These are phyloP conservation scores for Crithidia expoeki DNA, from an alignment of 208 protist species.

Conservation along the genomic window DNA sequence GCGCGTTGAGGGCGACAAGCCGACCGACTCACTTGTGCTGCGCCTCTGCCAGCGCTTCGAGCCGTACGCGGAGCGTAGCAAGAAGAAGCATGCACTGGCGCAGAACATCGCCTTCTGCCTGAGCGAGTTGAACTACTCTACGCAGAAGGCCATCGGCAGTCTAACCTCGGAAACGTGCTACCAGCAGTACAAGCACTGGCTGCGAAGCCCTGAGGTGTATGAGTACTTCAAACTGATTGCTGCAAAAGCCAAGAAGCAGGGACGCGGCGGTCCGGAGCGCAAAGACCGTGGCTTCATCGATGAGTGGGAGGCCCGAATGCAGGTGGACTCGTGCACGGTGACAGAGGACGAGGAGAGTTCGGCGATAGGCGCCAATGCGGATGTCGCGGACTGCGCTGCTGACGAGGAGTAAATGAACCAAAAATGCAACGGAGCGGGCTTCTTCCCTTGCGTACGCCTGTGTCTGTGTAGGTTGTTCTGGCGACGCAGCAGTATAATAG, in stretches of 20 bases:
- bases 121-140: constrained; percentile 80
- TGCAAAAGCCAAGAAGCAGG: constrained; percentile 70
- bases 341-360: constrained; percentile 17
- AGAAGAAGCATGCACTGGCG: constrained; percentile 68
- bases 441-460: not conserved
- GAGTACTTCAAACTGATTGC: constrained; percentile 85
- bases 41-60: constrained; percentile 87
- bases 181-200: constrained; percentile 89
- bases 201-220: constrained; percentile 73
- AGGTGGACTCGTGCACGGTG: constrained; percentile 40
- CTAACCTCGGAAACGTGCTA: constrained; percentile 88
- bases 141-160: constrained; percentile 74
- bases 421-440: not conserved
- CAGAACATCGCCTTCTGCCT: constrained; percentile 89
- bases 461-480: not conserved
- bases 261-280: constrained; percentile 56
- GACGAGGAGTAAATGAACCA: not conserved
- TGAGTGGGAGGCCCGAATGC: constrained; percentile 87
- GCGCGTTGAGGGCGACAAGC: constrained; percentile 89
- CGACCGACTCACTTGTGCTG: constrained; percentile 89
- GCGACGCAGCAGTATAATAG: not conserved
- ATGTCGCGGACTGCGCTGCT: not conserved
- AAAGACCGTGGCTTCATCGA: constrained; percentile 77
- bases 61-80: constrained; percentile 76
- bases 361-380: not conserved